Base-by-base conservation (phyloP, 2,329 filamentous ascomycete species). In the Esteya vermicola region DNA sequence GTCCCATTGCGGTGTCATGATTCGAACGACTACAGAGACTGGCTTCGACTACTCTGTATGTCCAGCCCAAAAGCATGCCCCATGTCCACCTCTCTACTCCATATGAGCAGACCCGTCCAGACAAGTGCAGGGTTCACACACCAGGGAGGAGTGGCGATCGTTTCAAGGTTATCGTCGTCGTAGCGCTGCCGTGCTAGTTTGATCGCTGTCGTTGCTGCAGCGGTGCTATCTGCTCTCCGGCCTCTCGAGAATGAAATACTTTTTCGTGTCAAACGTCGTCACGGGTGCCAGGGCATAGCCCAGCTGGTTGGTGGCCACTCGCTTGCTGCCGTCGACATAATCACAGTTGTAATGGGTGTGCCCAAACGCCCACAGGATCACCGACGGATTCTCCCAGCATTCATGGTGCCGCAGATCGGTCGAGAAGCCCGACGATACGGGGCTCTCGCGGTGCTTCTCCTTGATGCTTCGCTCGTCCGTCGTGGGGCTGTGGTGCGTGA, bases 291-390 rank as follows among this genome's bases (percentile, higher is more conserved):
- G 4, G 9, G 16, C 18, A 21, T 33, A 33, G 31, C 31, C 31
- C 9, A 18, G 31, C 31, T 33, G 31, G 31, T 33, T 33, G 33
- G 33, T 23, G 14, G 26, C 22, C 7, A n/a, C 21, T 1, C n/a
- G 33, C 22, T 21, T 36, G 33, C 22, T 23, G 33, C n/a, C 21
- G 1, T 37, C 41, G 4, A 23, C 40, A 41, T 58, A 62, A 35
- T 60, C 56, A 46, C 62, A 65, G 39, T 62, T 65, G 42, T 52
- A 64, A 46, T 68, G 63, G 10, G 64, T 68, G 44, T 69, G 64
- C 1, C 65, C 64, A 51, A 67, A 68, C 1, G 57, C 64, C 65
- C 63, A 70, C 0, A 65, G n/a, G 46, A 52, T 58, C 14, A 66
- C 61, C 3, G 42, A 46, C 1, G 14, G 21, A 30, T 45, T 58